Percentiles rank a stretch among this genome's conserved stretches.
Conservation (phyloP, 331 rosid genomes). For the Rosa hybrid region DNA sequence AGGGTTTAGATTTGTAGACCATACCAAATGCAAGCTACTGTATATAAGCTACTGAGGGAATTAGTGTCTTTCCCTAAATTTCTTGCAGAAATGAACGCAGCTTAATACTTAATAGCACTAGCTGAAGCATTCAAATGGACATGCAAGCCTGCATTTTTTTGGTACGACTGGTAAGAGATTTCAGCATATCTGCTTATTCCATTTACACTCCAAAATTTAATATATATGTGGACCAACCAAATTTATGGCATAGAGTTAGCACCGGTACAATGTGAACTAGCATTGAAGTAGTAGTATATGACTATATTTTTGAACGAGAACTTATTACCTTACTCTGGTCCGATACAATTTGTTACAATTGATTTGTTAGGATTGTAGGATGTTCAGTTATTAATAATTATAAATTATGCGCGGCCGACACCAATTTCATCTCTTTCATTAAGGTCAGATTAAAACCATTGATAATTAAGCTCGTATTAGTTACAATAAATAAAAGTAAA, state of each 20-base stretch:
- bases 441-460: too few relatives aligned
- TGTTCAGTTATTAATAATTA: background rate
- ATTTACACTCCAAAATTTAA: background rate
- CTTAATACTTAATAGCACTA: background rate
- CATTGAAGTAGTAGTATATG: background rate
- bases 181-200: background rate
- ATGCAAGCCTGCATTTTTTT: background rate
- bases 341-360: background rate
- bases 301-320: background rate
- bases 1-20: background rate
- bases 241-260: background rate
- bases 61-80: background rate
- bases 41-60: background rate
- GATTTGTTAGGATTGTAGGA: background rate
- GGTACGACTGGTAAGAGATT: conserved; percentile 1
- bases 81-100: background rate
- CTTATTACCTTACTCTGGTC: background rate
- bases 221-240: background rate
- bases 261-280: background rate
- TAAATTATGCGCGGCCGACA: too few relatives aligned
- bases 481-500: too few relatives aligned
- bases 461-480: too few relatives aligned
- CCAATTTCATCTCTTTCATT: too few relatives aligned
- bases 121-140: background rate
- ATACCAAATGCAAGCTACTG: background rate